Conservation (phyloP, 108 stramenopile genomes). For the Licmophora abbreviata region DNA sequence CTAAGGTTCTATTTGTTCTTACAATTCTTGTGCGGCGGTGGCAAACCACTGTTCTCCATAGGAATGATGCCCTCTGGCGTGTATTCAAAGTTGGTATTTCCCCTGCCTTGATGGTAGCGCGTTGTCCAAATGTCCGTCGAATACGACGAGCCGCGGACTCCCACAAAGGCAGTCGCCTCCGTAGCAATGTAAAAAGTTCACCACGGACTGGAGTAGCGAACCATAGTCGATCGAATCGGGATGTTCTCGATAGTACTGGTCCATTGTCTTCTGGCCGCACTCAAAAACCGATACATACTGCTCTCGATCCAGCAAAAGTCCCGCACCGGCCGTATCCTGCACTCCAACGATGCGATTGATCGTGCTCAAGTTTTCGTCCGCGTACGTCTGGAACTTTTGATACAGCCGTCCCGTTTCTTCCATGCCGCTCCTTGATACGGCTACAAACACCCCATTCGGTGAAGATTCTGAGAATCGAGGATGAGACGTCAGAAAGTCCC, state of each 20-base stretch:
- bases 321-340: conserved; percentile 4
- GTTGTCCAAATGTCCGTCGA: conserved; percentile 63
- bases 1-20: not conserved
- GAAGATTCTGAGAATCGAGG: no score
- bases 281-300: conserved; percentile 62
- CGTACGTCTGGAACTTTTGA: conserved; percentile 8
- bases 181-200: conserved; percentile 65
- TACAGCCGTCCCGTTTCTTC: not conserved
- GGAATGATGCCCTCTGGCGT: conserved; percentile 15
- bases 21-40: conserved; percentile 33
- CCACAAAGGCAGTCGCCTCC: conserved; percentile 46
- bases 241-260: conserved; percentile 18
- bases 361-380: conserved; percentile 28
- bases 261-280: conserved; percentile 39
- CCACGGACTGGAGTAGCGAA: conserved; percentile 41
- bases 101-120: conserved; percentile 50
- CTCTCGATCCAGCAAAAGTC: conserved; percentile 10
- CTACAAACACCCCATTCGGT: conserved; percentile 20
- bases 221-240: conserved; percentile 19
- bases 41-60: conserved; percentile 32
- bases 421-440: conserved; percentile 17
- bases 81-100: conserved; percentile 31
- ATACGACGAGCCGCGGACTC: conserved; percentile 46
- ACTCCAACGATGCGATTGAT: conserved; percentile 15
- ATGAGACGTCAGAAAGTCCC: conserved; percentile 7